Evolutionary conservation across 1,284 basidiomycete species (phyloP), one percentile per base, ranked within the genome.

Genomic region (Amylostereum areolatum): DNA sequence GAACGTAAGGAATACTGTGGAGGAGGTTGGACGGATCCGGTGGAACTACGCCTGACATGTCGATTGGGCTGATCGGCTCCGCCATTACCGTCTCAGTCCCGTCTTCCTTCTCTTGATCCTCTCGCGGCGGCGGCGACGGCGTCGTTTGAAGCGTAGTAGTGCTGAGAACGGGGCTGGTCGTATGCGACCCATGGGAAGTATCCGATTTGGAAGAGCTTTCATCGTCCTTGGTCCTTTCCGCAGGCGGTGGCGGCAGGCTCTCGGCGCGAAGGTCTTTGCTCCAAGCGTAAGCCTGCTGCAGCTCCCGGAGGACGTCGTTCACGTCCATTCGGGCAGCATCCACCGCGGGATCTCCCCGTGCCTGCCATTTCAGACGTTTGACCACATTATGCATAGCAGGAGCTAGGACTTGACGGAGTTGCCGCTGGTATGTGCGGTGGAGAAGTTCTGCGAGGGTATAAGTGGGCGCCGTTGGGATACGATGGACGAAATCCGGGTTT

Each of bases 91-190:
- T 61, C 9, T 54, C 59, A 9, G 52, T 43, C 3, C 66, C 62
- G 27, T 73, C 70, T 27, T 72, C 68, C 49, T 68, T 65, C 35
- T 61, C 57, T 46, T 53, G 52, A 52, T 54, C 62, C 52, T 55
- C 67, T 58, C 48, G 65, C 46, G 84, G 84, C 0, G 84, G 81
- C 0, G 85, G 85, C 0, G 82, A 85, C 0, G 85, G 85, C 3
- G 85, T 87, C 12, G 85, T 88, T 52, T 82, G 81, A 12, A 88
- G 59, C 3, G 85, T 88, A 4, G 81, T 78, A 0, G 83, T 83
- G 5, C 83, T 86, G n/a, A 87, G 61, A 1, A 85, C 83, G 0
- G 85, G 85, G 56, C 83, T 86, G n/a, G 83, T 85, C 31, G 74
- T 73, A 51, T 76, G 77, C 0, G 41, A 12, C 25, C 18, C 27